Conservation (phyloP, 192 early-diverging fungal species). For the Chytriomyces sp. region DNA sequence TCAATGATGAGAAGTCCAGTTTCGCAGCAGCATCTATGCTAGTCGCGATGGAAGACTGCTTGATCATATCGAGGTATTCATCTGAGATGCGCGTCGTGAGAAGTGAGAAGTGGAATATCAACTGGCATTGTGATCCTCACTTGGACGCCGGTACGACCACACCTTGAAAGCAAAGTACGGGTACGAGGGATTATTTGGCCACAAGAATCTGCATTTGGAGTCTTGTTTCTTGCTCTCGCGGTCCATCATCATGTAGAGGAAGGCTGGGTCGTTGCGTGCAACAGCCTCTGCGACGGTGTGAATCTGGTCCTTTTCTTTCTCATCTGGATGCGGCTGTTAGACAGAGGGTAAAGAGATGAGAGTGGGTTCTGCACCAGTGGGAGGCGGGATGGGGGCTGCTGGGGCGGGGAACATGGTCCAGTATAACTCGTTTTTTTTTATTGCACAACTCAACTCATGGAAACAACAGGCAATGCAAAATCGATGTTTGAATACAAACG, state of each 20-base stretch:
- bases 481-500: too few relatives aligned
- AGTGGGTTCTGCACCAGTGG: neutral
- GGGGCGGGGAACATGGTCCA: constrained; percentile 1
- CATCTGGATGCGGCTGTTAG: neutral
- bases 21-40: neutral
- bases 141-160: constrained; percentile 6
- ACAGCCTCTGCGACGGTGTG: constrained; percentile 4
- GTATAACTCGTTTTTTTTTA: neutral
- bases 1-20: neutral
- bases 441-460: too few relatives aligned
- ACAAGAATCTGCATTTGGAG: neutral
- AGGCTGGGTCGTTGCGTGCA: neutral
- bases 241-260: constrained; percentile 15
- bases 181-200: constrained; percentile 11
- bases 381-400: neutral
- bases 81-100: neutral
- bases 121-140: neutral
- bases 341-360: neutral
- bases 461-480: too few relatives aligned
- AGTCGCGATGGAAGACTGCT: neutral
- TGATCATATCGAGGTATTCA: too few relatives aligned
- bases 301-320: neutral
- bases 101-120: neutral
- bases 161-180: constrained; percentile 23
- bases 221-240: neutral